A percentile compares a stretch with the other conserved stretches of the same genome.
Evolutionary conservation across 2,329 filamentous ascomycete species (phyloP).

Genomic region (Stenocarpella maydis): DNA sequence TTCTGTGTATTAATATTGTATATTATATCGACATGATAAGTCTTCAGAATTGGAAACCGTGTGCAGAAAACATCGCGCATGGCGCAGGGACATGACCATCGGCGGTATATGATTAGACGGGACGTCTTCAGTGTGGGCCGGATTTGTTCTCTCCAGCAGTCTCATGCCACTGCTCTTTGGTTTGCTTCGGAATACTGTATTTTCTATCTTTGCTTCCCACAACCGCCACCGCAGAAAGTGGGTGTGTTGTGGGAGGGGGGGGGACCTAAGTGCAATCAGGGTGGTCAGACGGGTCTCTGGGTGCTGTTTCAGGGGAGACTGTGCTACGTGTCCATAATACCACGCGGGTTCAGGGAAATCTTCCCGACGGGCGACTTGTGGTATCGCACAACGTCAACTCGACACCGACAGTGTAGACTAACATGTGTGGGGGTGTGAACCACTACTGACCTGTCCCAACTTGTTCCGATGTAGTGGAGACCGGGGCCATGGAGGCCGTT

Average conservation of each 20-base stretch:
- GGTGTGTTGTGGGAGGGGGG: no score
- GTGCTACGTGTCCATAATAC: neutral
- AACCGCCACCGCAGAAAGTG: neutral
- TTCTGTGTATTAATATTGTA: slow-evolving; percentile 21
- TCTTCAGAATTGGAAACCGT: neutral
- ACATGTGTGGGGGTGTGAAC: neutral
- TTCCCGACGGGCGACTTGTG: neutral
- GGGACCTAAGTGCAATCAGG: neutral
- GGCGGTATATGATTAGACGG: neutral
- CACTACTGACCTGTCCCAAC: neutral
- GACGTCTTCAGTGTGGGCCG: neutral
- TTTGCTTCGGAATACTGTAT: no score
- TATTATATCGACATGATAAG: neutral
- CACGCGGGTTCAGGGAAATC: neutral
- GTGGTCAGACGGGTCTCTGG: neutral
- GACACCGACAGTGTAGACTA: neutral
- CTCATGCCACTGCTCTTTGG: neutral
- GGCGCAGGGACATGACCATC: neutral
- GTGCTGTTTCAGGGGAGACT: neutral
- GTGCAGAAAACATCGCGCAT: neutral
- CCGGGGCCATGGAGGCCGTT: no score
- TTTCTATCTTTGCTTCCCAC: neutral
- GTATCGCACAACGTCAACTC: neutral
- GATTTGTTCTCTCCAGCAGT: neutral
- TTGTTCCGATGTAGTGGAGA: neutral